A percentile compares a stretch with the other conserved stretches of the same genome.
phyloP scores from a whole-genome alignment of 805 yeast species.

The Cyberlindnera saturnus region DNA sequence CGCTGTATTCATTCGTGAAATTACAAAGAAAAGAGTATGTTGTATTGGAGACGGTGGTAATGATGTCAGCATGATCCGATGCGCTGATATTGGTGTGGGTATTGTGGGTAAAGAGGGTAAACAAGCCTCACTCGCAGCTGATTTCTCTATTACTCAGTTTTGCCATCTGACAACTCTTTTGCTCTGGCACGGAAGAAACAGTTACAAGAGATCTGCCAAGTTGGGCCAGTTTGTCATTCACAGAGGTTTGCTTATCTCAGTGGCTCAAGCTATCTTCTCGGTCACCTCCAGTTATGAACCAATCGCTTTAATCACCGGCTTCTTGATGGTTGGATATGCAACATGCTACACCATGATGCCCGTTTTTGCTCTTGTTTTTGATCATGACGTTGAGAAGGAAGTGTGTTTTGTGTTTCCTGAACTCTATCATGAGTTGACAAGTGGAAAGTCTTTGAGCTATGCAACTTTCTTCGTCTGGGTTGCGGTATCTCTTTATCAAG shows the following conservation, averaged over 20 bases:
- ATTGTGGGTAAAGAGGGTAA: constrained; percentile 98
- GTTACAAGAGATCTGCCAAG: constrained; percentile 93
- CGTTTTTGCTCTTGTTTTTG: constrained; percentile 86
- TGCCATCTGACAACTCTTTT: constrained; percentile 80
- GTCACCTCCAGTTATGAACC: constrained; percentile 87
- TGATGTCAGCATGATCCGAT: constrained; percentile 97
- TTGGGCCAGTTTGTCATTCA: constrained; percentile 94
- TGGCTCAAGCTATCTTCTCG: constrained; percentile 92
- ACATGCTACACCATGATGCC: constrained; percentile 98
- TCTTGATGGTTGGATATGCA: constrained; percentile 98
- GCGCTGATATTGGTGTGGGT: constrained; percentile 98
- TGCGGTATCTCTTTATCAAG: constrained; percentile 84
- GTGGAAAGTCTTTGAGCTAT: constrained; percentile 81
- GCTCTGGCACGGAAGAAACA: constrained; percentile 97
- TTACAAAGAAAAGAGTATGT: constrained; percentile 86
- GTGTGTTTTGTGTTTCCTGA: constrained; percentile 91
- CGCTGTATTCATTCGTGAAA: constrained; percentile 68
- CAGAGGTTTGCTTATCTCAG: constrained; percentile 88
- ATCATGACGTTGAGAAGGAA: constrained; percentile 84
- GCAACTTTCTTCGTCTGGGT: constrained; percentile 91
- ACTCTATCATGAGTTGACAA: constrained; percentile 84
- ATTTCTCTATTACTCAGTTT: constrained; percentile 89
- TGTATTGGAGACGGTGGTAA: constrained; percentile 99
- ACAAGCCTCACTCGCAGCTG: constrained; percentile 96
- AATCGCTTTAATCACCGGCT: constrained; percentile 89